Evolutionary conservation across 1,139 yeast genomes (phyloP).

Genomic region (Citeromyces hawaiiensis): DNA sequence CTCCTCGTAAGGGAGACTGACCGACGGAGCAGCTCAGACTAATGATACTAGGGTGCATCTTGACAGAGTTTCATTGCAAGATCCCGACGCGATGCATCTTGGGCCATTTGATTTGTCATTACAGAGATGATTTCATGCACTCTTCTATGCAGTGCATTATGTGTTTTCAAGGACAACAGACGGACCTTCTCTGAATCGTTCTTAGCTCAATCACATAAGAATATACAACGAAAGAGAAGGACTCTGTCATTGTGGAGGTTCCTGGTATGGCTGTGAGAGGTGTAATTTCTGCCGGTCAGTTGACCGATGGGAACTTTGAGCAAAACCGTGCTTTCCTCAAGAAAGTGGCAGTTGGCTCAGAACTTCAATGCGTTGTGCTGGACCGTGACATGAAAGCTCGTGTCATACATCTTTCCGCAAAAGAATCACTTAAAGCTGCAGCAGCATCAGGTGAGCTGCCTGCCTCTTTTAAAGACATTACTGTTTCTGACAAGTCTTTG

Average conservation of each 20-base stretch:
- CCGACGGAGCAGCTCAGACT: no score
- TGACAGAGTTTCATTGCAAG: no score
- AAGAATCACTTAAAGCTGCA: constrained; percentile 54
- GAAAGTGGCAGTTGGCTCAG: constrained; percentile 45
- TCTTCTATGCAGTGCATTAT: no score
- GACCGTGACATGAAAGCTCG: constrained; percentile 54
- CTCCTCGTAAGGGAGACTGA: no score
- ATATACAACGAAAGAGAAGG: constrained; percentile 67
- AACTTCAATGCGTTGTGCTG: constrained; percentile 46
- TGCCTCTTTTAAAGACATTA: constrained; percentile 40
- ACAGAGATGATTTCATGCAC: no score
- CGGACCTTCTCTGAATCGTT: no score
- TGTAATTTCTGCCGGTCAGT: constrained; percentile 59
- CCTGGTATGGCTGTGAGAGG: constrained; percentile 49
- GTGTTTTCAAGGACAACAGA: no score
- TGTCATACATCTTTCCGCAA: constrained; percentile 49
- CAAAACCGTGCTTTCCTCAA: constrained; percentile 55
- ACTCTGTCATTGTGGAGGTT: constrained; percentile 55
- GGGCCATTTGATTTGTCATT: no score
- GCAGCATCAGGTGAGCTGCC: constrained; percentile 48
- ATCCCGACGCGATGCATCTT: no score
- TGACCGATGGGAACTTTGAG: constrained; percentile 64
- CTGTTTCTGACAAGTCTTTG: constrained; percentile 30
- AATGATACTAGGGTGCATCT: no score
- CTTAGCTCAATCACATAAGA: no score